phyloP scores from a whole-genome alignment of 805 yeast genomes.

The Sugiyamaella marilandica region DNA sequence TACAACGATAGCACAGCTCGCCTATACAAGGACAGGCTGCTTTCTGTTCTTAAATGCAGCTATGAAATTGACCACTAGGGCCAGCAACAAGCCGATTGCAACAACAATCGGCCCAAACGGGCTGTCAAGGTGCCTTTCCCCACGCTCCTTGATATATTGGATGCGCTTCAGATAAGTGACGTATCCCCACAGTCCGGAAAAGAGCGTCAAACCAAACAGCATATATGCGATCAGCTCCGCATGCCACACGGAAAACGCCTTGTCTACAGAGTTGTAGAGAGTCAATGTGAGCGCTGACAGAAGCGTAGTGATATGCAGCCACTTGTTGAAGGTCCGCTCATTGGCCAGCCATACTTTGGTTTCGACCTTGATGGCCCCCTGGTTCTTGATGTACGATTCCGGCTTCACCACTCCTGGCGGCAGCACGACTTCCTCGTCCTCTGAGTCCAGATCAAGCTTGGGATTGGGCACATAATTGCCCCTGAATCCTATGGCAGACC shows the following conservation, averaged over 20 bases:
- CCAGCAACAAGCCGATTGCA: conserved; percentile 60
- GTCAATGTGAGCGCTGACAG: conserved; percentile 81
- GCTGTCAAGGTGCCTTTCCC: conserved; percentile 84
- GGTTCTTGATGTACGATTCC: conserved; percentile 68
- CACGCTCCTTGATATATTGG: conserved; percentile 68
- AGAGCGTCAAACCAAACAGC: conserved; percentile 75
- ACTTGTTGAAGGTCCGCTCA: conserved; percentile 93
- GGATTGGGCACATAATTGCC: conserved; percentile 4
- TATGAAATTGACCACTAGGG: conserved; percentile 66
- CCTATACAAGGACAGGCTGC: conserved; percentile 3
- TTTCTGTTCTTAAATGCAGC: conserved; percentile 29
- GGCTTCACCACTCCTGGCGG: conserved; percentile 92
- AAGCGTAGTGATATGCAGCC: conserved; percentile 87
- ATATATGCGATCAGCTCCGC: conserved; percentile 71
- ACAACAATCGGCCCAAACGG: conserved; percentile 83
- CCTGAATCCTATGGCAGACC: conserved; percentile 8
- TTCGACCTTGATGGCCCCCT: conserved; percentile 90
- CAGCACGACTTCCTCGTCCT: conserved; percentile 78
- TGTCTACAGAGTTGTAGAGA: conserved; percentile 67
- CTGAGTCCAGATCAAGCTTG: conserved; percentile 44
- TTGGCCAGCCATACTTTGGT: conserved; percentile 98
- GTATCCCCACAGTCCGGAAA: conserved; percentile 88
- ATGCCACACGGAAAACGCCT: conserved; percentile 50
- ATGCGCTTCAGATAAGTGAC: conserved; percentile 66
- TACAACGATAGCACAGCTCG: not conserved